Evolutionary conservation across 2,329 filamentous ascomycete species (phyloP).

Genomic region (Aspergillus brasiliensis): DNA sequence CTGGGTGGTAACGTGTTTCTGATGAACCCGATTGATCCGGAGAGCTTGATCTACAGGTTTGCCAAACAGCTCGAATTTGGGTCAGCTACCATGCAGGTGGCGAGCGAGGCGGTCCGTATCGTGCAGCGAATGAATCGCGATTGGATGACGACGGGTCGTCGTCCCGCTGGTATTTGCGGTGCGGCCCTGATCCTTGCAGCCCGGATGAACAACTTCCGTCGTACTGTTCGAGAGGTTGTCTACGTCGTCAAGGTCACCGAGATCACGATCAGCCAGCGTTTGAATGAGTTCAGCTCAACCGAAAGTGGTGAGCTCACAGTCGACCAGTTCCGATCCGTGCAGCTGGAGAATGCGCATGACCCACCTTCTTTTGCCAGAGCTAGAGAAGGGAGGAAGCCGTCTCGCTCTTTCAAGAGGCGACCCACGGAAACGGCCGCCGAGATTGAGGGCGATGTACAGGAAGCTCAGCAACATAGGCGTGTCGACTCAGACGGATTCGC

Average conservation of each 20-base stretch:
- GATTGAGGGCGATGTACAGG: slow-evolving; percentile 50
- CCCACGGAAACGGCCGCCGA: slow-evolving; percentile 42
- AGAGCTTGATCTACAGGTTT: slow-evolving; percentile 89
- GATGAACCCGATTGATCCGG: slow-evolving; percentile 76
- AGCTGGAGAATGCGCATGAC: slow-evolving; percentile 69
- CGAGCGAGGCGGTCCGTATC: slow-evolving; percentile 82
- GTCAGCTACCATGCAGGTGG: slow-evolving; percentile 76
- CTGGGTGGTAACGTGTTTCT: slow-evolving; percentile 62
- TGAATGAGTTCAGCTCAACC: slow-evolving; percentile 89
- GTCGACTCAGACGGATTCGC: slow-evolving; percentile 70
- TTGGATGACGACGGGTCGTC: slow-evolving; percentile 94
- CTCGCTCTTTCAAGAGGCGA: slow-evolving; percentile 38
- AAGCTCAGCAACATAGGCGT: slow-evolving; percentile 40
- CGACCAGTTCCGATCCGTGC: slow-evolving; percentile 69
- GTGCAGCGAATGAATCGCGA: slow-evolving; percentile 92
- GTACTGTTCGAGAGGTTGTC: slow-evolving; percentile 91
- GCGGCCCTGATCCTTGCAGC: slow-evolving; percentile 93
- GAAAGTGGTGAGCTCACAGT: slow-evolving; percentile 83
- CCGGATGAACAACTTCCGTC: slow-evolving; percentile 96
- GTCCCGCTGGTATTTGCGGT: slow-evolving; percentile 90
- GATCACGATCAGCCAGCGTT: slow-evolving; percentile 84
- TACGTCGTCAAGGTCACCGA: slow-evolving; percentile 97
- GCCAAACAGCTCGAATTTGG: slow-evolving; percentile 91
- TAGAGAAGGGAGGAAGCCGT: slow-evolving; percentile 61
- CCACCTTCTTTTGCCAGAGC: slow-evolving; percentile 73